These are phyloP conservation scores for Pyrus bretschneideri DNA, from an alignment of 306 rosid species.

Conservation along the genomic window DNA sequence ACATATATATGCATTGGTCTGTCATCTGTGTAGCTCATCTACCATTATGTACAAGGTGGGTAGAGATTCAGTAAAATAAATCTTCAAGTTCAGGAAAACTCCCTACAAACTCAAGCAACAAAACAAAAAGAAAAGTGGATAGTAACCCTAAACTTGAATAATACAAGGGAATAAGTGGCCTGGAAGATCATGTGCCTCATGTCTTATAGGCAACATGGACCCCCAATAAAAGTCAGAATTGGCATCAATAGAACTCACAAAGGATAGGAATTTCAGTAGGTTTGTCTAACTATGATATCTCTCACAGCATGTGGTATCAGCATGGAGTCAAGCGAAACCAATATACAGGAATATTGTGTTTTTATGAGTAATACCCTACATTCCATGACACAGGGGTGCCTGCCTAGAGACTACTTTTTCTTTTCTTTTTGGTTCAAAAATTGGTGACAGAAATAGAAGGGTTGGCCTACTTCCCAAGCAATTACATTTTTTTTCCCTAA, in stretches of 20 bases:
- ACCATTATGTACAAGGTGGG: too few relatives aligned
- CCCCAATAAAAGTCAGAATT: background rate
- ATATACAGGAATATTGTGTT: background rate
- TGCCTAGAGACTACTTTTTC: background rate
- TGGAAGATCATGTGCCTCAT: background rate
- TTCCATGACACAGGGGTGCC: too few relatives aligned
- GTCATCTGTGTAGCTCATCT: background rate
- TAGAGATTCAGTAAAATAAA: background rate
- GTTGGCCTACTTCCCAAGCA: background rate
- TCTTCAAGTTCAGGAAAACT: background rate
- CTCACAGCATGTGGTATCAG: background rate
- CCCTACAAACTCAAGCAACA: background rate
- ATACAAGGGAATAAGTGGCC: background rate
- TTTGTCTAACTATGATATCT: background rate
- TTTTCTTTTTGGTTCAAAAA: background rate
- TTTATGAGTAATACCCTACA: background rate
- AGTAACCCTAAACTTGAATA: background rate
- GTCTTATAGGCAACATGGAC: background rate
- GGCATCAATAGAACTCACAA: background rate
- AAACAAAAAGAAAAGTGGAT: background rate
- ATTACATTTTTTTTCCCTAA: background rate
- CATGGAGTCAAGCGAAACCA: background rate
- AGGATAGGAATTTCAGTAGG: background rate
- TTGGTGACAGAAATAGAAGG: background rate
- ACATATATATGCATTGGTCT: background rate